phyloP scores from a whole-genome alignment of 2,329 filamentous ascomycete genomes.

The Sordariomycetes sp. region DNA sequence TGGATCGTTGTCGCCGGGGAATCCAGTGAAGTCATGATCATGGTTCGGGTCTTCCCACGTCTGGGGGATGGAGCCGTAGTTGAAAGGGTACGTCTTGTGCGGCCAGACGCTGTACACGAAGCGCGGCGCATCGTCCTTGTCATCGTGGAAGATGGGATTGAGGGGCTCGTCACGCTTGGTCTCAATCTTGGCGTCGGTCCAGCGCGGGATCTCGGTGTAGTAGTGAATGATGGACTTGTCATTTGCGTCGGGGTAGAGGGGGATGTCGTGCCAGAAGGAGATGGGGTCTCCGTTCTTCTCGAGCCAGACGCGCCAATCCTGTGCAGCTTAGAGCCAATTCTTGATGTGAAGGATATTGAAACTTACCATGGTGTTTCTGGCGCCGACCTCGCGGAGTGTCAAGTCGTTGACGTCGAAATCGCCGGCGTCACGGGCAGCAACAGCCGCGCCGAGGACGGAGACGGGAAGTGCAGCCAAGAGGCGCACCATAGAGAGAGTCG shows the following conservation, averaged over 20 bases:
- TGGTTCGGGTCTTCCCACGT: slow-evolving; percentile 33
- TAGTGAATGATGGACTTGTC: slow-evolving; percentile 25
- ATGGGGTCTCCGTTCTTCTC: slow-evolving; percentile 27
- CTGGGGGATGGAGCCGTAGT: slow-evolving; percentile 33
- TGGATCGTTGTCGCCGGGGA: slow-evolving; percentile 29
- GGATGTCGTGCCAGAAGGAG: slow-evolving; percentile 32
- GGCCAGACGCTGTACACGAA: slow-evolving; percentile 33
- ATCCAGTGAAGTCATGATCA: slow-evolving; percentile 25
- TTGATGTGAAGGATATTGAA: background rate
- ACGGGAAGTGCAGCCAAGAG: slow-evolving; percentile 4
- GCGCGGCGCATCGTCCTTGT: slow-evolving; percentile 22
- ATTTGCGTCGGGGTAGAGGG: slow-evolving; percentile 23
- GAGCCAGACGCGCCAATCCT: slow-evolving; percentile 32
- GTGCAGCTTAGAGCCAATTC: background rate
- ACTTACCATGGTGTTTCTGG: slow-evolving; percentile 25
- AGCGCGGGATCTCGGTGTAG: slow-evolving; percentile 30
- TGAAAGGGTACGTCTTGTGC: slow-evolving; percentile 31
- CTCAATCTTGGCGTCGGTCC: slow-evolving; percentile 30
- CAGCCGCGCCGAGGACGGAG: slow-evolving; percentile 7
- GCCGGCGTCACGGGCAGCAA: slow-evolving; percentile 2
- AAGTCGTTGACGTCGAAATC: slow-evolving; percentile 17
- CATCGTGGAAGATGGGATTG: slow-evolving; percentile 32
- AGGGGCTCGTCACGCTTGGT: slow-evolving; percentile 27
- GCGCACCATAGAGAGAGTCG: slow-evolving; percentile 1
- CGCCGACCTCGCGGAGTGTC: slow-evolving; percentile 23